Conservation (phyloP, 1,284 basidiomycete genomes). For the Coriolopsis trogii region DNA sequence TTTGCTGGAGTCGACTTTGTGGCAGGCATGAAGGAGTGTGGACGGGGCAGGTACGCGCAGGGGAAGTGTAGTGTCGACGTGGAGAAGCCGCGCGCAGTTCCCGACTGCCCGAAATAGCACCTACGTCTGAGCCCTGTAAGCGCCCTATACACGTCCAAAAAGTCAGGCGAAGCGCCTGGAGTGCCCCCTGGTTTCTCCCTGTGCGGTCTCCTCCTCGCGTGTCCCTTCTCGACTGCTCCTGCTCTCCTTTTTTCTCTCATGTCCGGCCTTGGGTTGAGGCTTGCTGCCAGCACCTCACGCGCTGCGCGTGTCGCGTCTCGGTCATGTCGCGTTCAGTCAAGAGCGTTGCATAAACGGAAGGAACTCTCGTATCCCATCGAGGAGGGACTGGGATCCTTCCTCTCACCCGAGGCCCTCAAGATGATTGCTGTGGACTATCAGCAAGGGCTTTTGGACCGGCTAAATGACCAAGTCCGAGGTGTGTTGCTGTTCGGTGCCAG, state of each 20-base stretch:
- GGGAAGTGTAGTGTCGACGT: slow-evolving; percentile 22
- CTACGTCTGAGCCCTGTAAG: slow-evolving; percentile 11
- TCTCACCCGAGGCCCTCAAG: slow-evolving; percentile 68
- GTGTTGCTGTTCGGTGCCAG: slow-evolving; percentile 26
- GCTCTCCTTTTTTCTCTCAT: slow-evolving; percentile 18
- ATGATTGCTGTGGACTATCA: slow-evolving; percentile 81
- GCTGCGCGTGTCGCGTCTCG: slow-evolving; percentile 22
- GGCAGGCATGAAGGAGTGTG: slow-evolving; percentile 21
- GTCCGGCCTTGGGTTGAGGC: slow-evolving; percentile 28
- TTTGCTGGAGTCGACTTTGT: slow-evolving; percentile 14
- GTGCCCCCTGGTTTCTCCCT: slow-evolving; percentile 3
- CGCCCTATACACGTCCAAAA: slow-evolving; percentile 25
- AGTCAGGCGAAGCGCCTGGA: slow-evolving; percentile 24
- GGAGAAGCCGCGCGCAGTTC: slow-evolving; percentile 22
- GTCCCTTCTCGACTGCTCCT: slow-evolving; percentile 1
- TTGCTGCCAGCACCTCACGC: slow-evolving; percentile 29
- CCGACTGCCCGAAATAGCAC: slow-evolving; percentile 6
- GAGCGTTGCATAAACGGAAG: slow-evolving; percentile 59
- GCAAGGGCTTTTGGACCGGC: slow-evolving; percentile 72
- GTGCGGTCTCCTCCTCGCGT: slow-evolving; percentile 8
- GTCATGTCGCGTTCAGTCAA: slow-evolving; percentile 25
- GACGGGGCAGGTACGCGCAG: slow-evolving; percentile 20
- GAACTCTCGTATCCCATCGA: slow-evolving; percentile 67
- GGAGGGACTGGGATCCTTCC: slow-evolving; percentile 73
- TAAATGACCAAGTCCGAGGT: slow-evolving; percentile 79